Conservation (phyloP, 495 filamentous ascomycete species). For the Daldinia childiae region DNA sequence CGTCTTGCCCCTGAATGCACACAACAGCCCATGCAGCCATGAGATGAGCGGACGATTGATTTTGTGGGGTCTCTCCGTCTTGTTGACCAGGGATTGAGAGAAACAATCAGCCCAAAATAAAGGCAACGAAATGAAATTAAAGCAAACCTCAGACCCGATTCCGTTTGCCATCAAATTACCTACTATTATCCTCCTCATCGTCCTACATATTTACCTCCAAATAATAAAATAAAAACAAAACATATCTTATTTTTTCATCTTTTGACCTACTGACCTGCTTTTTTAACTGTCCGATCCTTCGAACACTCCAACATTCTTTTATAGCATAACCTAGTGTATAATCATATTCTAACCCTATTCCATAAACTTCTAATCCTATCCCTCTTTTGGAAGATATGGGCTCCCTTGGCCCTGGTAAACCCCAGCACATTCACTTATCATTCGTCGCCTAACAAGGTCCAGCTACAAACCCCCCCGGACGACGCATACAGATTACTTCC, state of each 20-base stretch:
- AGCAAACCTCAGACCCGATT: slow-evolving; percentile 32
- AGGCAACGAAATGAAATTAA: slow-evolving; percentile 42
- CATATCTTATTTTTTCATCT: neutral
- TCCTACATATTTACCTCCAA: neutral
- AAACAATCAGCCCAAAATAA: slow-evolving; percentile 37
- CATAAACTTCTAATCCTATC: neutral
- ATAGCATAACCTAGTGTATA: neutral
- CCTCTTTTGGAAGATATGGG: slow-evolving; percentile 32
- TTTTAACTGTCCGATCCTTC: neutral
- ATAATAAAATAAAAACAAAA: neutral
- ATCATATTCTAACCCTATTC: neutral
- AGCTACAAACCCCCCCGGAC: slow-evolving; percentile 26
- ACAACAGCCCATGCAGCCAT: slow-evolving; percentile 40
- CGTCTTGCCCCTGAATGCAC: slow-evolving; percentile 39
- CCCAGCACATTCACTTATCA: slow-evolving; percentile 41
- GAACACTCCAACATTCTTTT: neutral
- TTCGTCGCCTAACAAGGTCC: slow-evolving; percentile 38
- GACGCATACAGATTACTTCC: slow-evolving; percentile 18
- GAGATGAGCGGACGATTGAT: slow-evolving; percentile 40
- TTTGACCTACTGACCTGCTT: neutral
- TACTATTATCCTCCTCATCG: neutral
- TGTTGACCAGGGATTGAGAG: slow-evolving; percentile 33
- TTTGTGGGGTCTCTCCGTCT: slow-evolving; percentile 28
- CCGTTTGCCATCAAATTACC: slow-evolving; percentile 13
- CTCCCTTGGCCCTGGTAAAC: slow-evolving; percentile 30